Conservation (phyloP, 2,329 filamentous ascomycete species). For the Arthrinium phaeospermum region DNA sequence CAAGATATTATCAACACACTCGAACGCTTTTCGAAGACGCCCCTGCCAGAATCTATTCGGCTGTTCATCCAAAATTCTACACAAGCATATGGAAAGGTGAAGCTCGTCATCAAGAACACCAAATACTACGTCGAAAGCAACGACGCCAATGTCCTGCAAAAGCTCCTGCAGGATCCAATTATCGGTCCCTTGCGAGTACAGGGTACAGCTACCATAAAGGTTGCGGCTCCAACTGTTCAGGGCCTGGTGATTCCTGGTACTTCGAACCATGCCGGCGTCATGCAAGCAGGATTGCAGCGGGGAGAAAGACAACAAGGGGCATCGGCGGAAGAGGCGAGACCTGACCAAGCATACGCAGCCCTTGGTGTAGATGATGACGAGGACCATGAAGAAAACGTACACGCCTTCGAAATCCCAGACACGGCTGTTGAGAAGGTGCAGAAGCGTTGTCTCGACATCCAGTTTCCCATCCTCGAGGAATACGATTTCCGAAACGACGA, state of each 20-base stretch:
- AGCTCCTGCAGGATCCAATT: constrained; percentile 80
- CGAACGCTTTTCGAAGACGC: constrained; percentile 87
- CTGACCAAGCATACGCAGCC: constrained; percentile 73
- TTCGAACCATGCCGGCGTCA: constrained; percentile 87
- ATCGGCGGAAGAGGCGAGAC: constrained; percentile 56
- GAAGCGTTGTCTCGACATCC: constrained; percentile 85
- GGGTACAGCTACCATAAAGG: constrained; percentile 72
- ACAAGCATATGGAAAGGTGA: constrained; percentile 92
- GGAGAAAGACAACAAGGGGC: constrained; percentile 48
- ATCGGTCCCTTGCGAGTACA: constrained; percentile 83
- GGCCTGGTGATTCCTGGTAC: constrained; percentile 93
- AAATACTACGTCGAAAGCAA: constrained; percentile 93
- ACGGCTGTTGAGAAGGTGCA: constrained; percentile 84
- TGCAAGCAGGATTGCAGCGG: constrained; percentile 65
- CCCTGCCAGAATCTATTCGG: constrained; percentile 79
- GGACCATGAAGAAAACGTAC: constrained; percentile 84
- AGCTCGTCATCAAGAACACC: constrained; percentile 92
- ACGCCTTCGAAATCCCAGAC: constrained; percentile 90
- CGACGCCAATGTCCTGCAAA: constrained; percentile 85
- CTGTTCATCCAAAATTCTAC: constrained; percentile 81
- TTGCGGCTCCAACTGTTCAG: constrained; percentile 83
- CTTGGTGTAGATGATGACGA: constrained; percentile 84
- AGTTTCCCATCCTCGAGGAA: constrained; percentile 89
- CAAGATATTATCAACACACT: constrained; percentile 89
- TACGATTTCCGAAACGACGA: constrained; percentile 96